Evolutionary conservation across 257 asterid genomes (phyloP).

Genomic region (Salvia hispanica): DNA sequence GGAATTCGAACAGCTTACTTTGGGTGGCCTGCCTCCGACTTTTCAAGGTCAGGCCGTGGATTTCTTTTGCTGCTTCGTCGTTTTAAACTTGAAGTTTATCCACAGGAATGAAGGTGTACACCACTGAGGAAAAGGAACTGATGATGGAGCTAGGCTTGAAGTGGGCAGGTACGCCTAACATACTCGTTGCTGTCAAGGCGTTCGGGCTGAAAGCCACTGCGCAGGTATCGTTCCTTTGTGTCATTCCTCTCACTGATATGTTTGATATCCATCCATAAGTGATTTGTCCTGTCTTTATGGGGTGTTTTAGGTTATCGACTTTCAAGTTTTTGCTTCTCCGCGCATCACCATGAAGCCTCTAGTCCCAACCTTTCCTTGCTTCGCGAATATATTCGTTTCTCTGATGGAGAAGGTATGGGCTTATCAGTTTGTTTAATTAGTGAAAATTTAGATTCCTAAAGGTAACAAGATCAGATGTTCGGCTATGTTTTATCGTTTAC

Average conservation of each 20-base stretch:
- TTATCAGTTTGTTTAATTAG: too few species aligned
- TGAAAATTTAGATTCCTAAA: too few species aligned
- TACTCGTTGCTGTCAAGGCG: constrained; percentile 73
- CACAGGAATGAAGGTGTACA: constrained; percentile 83
- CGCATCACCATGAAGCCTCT: constrained; percentile 94
- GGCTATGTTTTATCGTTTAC: neutral
- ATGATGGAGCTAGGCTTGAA: constrained; percentile 81
- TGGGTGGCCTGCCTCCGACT: constrained; percentile 78
- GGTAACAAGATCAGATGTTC: neutral
- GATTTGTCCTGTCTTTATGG: neutral
- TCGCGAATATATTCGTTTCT: constrained; percentile 71
- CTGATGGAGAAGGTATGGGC: constrained; percentile 78
- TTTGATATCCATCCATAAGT: neutral
- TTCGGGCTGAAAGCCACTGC: constrained; percentile 75
- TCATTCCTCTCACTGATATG: neutral
- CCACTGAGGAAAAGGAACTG: constrained; percentile 81
- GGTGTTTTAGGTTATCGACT: constrained; percentile 65
- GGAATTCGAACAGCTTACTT: constrained; percentile 64
- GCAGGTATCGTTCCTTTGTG: constrained; percentile 49
- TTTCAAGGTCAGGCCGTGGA: constrained; percentile 68
- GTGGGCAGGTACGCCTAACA: constrained; percentile 84
- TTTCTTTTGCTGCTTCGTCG: constrained; percentile 1
- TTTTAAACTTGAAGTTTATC: neutral
- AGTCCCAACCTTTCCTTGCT: constrained; percentile 85
- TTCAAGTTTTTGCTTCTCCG: constrained; percentile 86